phyloP scores from a whole-genome alignment of 176 grass and related monocot species.

The Ampelocalamus luodianensis region DNA sequence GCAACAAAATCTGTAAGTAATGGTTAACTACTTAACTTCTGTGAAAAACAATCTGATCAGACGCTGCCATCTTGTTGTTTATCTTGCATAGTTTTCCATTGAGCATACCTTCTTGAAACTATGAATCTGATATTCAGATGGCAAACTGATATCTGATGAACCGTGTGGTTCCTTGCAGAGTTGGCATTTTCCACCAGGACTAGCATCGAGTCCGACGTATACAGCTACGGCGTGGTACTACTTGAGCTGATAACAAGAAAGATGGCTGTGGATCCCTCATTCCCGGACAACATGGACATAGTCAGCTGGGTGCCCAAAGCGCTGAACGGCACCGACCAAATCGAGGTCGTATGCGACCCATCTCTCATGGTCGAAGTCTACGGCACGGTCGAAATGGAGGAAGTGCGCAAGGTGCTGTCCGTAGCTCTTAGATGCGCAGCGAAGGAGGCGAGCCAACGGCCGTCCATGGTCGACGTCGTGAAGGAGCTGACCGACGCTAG shows the following conservation, averaged over 20 bases:
- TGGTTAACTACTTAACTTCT: too few relatives aligned
- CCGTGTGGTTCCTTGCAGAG: slow-evolving; percentile 37
- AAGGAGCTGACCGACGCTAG: slow-evolving; percentile 52
- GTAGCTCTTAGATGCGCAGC: slow-evolving; percentile 58
- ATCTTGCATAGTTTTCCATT: not conserved
- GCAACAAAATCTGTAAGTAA: too few relatives aligned
- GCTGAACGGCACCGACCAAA: slow-evolving; percentile 40
- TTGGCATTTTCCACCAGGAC: slow-evolving; percentile 64
- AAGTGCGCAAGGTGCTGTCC: slow-evolving; percentile 50
- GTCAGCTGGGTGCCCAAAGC: slow-evolving; percentile 52
- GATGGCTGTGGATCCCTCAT: slow-evolving; percentile 50
- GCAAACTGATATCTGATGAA: not conserved
- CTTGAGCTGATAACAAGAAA: slow-evolving; percentile 74
- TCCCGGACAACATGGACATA: slow-evolving; percentile 49
- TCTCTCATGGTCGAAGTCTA: slow-evolving; percentile 54
- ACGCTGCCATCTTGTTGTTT: not conserved
- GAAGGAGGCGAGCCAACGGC: slow-evolving; percentile 46
- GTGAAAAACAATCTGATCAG: not conserved
- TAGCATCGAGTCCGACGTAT: slow-evolving; percentile 61
- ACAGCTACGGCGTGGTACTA: slow-evolving; percentile 76
- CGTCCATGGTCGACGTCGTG: slow-evolving; percentile 56
- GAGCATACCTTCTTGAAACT: not conserved
- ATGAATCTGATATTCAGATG: not conserved
- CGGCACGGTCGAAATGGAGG: slow-evolving; percentile 54
- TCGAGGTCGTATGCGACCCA: slow-evolving; percentile 55